Evolutionary conservation across 2,329 filamentous ascomycete species (phyloP).

Genomic region (Talaromyces sp.): DNA sequence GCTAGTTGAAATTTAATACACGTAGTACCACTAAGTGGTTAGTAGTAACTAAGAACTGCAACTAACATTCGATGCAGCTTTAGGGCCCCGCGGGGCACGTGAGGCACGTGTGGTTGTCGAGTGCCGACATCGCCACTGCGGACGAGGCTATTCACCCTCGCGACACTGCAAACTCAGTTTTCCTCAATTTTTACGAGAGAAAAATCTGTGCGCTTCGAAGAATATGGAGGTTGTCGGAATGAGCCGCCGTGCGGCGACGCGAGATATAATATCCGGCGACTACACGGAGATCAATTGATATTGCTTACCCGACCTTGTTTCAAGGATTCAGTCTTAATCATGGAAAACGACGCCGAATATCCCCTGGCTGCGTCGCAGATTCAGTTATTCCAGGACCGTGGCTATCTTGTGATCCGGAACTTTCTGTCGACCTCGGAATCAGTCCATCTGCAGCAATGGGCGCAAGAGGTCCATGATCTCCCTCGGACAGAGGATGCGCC

Average conservation of each 20-base stretch:
- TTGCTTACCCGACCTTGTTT: background rate
- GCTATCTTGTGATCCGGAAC: constrained; percentile 23
- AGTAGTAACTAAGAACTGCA: background rate
- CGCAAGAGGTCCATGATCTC: constrained; percentile 31
- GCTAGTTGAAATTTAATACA: no score
- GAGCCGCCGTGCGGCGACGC: background rate
- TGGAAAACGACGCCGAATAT: constrained; percentile 1
- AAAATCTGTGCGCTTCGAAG: background rate
- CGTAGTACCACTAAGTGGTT: background rate
- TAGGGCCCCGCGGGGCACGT: background rate
- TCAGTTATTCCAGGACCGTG: constrained; percentile 22
- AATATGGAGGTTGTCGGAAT: background rate
- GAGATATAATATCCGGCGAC: background rate
- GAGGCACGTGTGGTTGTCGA: background rate
- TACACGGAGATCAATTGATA: background rate
- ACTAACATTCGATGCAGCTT: background rate
- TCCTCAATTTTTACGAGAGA: background rate
- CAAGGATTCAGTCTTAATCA: background rate
- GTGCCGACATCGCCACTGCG: background rate
- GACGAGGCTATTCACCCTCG: background rate
- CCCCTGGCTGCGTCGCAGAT: constrained; percentile 10
- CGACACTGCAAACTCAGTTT: background rate
- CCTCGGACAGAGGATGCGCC: constrained; percentile 22
- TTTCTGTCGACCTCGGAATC: constrained; percentile 21
- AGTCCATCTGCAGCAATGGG: constrained; percentile 23